Evolutionary conservation across 306 rosid genomes (phyloP).

Genomic region (Amphicarpaea edgeworthii): DNA sequence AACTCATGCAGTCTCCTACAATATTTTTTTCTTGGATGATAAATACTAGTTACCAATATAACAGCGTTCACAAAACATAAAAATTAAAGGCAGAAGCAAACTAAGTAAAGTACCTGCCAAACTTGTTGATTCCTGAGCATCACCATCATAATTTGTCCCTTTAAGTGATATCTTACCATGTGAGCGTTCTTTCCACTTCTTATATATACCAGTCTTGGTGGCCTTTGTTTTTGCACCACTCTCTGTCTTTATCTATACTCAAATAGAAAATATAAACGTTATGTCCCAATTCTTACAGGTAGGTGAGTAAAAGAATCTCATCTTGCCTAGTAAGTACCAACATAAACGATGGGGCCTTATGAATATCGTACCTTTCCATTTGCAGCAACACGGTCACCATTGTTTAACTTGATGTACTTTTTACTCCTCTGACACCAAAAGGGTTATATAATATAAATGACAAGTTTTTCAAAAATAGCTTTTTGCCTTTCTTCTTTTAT

Average conservation of each 20-base stretch:
- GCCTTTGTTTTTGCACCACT: slow-evolving; percentile 86
- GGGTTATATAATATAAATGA: slow-evolving; percentile 37
- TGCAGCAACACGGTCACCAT: slow-evolving; percentile 88
- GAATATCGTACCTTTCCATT: slow-evolving; percentile 80
- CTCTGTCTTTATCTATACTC: slow-evolving; percentile 81
- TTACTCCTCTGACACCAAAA: slow-evolving; percentile 79
- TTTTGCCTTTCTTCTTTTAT: not conserved
- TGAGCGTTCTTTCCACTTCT: slow-evolving; percentile 86
- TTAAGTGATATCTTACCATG: slow-evolving; percentile 69
- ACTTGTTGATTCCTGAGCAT: slow-evolving; percentile 54
- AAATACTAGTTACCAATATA: slow-evolving; percentile 10
- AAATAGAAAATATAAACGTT: slow-evolving; percentile 34
- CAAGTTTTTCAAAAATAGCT: slow-evolving; percentile 9
- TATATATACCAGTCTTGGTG: slow-evolving; percentile 85
- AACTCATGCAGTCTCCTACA: slow-evolving; percentile 17
- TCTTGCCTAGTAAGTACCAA: not conserved
- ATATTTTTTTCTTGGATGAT: not conserved
- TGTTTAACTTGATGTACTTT: slow-evolving; percentile 86
- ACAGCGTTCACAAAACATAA: not conserved
- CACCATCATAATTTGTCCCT: slow-evolving; percentile 63
- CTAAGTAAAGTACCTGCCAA: slow-evolving; percentile 54
- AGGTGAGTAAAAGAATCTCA: slow-evolving; percentile 20
- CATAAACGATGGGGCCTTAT: slow-evolving; percentile 1
- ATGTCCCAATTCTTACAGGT: not conserved
- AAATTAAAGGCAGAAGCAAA: slow-evolving; percentile 10